Base-by-base conservation (phyloP, 1,139 yeast species). In the Torulaspora globosa region DNA sequence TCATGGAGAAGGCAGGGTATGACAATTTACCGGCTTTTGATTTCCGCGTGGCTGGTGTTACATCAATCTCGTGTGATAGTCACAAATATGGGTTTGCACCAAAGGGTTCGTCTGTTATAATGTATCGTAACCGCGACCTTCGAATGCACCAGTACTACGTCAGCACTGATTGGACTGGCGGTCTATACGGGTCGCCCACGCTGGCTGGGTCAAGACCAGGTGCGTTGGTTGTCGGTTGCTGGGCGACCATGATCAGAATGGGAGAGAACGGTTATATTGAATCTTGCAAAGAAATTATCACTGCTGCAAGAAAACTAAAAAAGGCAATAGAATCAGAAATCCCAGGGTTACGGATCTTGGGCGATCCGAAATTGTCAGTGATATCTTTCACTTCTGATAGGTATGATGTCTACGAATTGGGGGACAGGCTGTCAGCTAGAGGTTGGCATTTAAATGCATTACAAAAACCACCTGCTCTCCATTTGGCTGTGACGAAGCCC, bases 61-160 rank as follows among this genome's bases (percentile, higher is more conserved):
- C 97, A 1, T 89, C 97, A 3, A 90, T 92, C 50, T 86, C 96
- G 10, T 92, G 97, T 68, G 98, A 92, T 64, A 90, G 97, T 14
- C 98, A 92, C 72, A 92, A 92, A 67, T 92, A 92, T 62, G 98
- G 97, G 1, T 92, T 90, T 73, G 97, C 97, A 8, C 97, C 98
- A 37, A 92, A 92, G 67, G 98, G 98, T 4, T 84, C 95, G 0
- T 88, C 96, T 0, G 77, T 90, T 32, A 85, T 92, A 57, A 84
- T 92, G 96, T 92, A 92, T 67, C 75, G 97, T 42, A 69, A 74
- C 50, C 62, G 75, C 0, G 73, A 75, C 50, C 72, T 88, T 49
- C 75, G 98, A 46, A 78, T 78, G 55, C 76, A 84, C 59, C 98
- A 92, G 68, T 92, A 92, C 67, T 92, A 84, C 65, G 76, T 90